phyloP scores from a whole-genome alignment of 2,329 filamentous ascomycete species.

The Dothiorella sarmentorum region DNA sequence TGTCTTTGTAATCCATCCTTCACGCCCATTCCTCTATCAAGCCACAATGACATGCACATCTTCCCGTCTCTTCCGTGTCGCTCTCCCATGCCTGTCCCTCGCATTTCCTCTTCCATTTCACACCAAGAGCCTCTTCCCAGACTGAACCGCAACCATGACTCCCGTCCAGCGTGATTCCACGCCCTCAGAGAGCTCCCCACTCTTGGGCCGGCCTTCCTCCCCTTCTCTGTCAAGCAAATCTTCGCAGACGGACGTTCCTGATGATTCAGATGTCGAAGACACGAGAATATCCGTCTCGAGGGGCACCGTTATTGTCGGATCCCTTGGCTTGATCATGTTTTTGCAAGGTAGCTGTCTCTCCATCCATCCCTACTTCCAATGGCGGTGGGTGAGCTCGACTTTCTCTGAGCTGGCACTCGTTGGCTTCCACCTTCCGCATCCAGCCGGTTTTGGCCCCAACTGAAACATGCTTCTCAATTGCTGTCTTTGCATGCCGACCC shows the following conservation, averaged over 20 bases:
- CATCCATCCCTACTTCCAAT: slow-evolving; percentile 24
- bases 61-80: background rate
- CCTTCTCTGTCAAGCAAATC: slow-evolving; percentile 5
- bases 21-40: background rate
- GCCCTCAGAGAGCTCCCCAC: slow-evolving; percentile 10
- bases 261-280: background rate
- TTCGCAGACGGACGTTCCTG: background rate
- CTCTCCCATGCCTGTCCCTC: background rate
- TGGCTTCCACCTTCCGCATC: background rate
- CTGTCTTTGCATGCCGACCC: slow-evolving; percentile 25
- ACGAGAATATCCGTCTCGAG: background rate
- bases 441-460: background rate
- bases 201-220: background rate
- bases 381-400: background rate
- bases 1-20: slow-evolving; percentile 13
- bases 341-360: slow-evolving; percentile 49
- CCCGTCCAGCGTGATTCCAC: background rate
- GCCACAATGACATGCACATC: background rate
- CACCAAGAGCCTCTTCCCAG: background rate
- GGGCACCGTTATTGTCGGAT: slow-evolving; percentile 46
- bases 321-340: slow-evolving; percentile 57
- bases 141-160: background rate
- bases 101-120: background rate
- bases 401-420: background rate
- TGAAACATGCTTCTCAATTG: background rate